These are phyloP conservation scores for Neonectria coccinea DNA, from an alignment of 2,329 filamentous ascomycete species.

Conservation along the genomic window DNA sequence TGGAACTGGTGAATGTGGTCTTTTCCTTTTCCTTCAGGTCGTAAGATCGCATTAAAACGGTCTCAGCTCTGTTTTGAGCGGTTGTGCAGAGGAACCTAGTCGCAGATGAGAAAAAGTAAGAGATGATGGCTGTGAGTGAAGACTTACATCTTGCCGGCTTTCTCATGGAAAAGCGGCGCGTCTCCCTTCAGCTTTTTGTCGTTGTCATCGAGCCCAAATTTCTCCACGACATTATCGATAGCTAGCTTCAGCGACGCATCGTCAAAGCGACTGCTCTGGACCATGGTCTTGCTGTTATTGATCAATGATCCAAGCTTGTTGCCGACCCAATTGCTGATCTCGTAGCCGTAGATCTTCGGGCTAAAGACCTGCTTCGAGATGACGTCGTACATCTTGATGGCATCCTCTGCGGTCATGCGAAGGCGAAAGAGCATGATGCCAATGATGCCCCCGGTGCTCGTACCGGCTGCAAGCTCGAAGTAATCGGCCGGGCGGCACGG, in stretches of 20 bases:
- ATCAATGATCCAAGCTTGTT: slow-evolving; percentile 1
- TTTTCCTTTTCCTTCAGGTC: slow-evolving; percentile 9
- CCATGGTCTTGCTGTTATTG: slow-evolving; percentile 32
- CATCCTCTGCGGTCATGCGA: slow-evolving; percentile 33
- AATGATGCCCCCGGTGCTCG: slow-evolving; percentile 35
- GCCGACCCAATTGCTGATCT: slow-evolving; percentile 28
- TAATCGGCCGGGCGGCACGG: slow-evolving; percentile 23
- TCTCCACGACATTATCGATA: slow-evolving; percentile 29
- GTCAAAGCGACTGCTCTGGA: slow-evolving; percentile 34
- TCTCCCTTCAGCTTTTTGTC: slow-evolving; percentile 34
- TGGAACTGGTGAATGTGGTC: slow-evolving; percentile 27
- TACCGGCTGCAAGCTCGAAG: slow-evolving; percentile 36
- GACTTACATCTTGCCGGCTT: slow-evolving; percentile 27
- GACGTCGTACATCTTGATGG: slow-evolving; percentile 35
- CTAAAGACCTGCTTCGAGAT: slow-evolving; percentile 34
- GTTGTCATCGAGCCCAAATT: slow-evolving; percentile 32
- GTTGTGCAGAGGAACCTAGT: slow-evolving; percentile 25
- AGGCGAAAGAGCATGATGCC: slow-evolving; percentile 37
- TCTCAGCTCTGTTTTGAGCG: slow-evolving; percentile 35
- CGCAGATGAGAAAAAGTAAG: not conserved
- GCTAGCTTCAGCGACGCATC: slow-evolving; percentile 25
- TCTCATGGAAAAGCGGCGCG: slow-evolving; percentile 28
- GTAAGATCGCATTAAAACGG: slow-evolving; percentile 31
- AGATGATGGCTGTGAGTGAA: not conserved
- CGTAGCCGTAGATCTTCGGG: slow-evolving; percentile 29